Conservation (phyloP, 73 alveolate species). For the Paramecium bursaria region DNA sequence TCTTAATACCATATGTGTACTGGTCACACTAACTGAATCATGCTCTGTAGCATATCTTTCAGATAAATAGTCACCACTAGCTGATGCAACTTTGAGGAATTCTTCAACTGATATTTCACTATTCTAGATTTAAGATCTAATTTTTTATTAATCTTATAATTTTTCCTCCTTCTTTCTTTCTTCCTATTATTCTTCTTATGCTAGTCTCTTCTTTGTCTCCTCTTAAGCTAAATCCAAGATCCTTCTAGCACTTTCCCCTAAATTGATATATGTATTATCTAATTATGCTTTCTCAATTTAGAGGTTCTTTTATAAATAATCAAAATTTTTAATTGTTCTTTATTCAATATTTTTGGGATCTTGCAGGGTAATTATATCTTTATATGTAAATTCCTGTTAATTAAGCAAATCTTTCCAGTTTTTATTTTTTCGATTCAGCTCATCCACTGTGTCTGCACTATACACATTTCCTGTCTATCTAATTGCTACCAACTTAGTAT, state of each 20-base stretch:
- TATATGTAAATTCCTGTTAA: conserved; percentile 86
- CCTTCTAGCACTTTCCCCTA: conserved; percentile 70
- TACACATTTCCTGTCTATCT: conserved; percentile 97
- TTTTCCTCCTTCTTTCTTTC: conserved; percentile 51
- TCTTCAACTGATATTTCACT: conserved; percentile 74
- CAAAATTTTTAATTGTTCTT: conserved; percentile 70
- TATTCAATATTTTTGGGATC: conserved; percentile 79
- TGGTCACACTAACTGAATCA: conserved; percentile 71
- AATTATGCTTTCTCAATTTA: conserved; percentile 53
- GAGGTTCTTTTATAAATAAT: conserved; percentile 56
- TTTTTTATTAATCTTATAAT: conserved; percentile 46
- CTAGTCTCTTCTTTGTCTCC: conserved; percentile 7
- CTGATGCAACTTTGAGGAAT: conserved; percentile 75
- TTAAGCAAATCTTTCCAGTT: conserved; percentile 87
- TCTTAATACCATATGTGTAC: conserved; percentile 55
- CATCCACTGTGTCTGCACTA: conserved; percentile 88
- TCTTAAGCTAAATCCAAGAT: conserved; percentile 57
- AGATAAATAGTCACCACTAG: conserved; percentile 64
- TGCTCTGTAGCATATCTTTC: conserved; percentile 67
- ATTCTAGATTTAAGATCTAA: conserved; percentile 23
- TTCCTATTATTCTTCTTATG: conserved; percentile 49
- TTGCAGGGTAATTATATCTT: conserved; percentile 82
- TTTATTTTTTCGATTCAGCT: conserved; percentile 87
- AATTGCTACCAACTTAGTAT: conserved; percentile 90
- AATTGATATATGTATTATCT: conserved; percentile 47